Conservation (phyloP, 129 eudicot species). For the Sambucus nigra region DNA sequence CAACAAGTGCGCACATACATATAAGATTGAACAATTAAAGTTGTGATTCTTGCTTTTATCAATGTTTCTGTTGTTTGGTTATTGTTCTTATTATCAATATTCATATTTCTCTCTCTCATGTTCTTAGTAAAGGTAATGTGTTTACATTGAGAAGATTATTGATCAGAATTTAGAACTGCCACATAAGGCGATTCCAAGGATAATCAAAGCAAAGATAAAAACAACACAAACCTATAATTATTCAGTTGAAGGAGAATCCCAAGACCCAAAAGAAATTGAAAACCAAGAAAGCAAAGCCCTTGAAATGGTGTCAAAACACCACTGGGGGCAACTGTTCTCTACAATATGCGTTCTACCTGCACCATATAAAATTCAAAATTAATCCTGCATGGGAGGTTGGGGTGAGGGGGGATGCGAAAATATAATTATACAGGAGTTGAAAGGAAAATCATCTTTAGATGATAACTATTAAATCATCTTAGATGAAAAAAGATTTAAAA, state of each 20-base stretch:
- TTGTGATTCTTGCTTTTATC: no score
- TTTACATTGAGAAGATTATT: background rate
- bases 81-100: no score
- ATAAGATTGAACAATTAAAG: background rate
- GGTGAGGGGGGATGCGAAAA: no score
- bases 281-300: constrained; percentile 82
- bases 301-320: constrained; percentile 80
- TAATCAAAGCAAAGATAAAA: constrained; percentile 14
- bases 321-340: constrained; percentile 92
- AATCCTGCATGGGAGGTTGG: background rate
- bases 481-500: no score
- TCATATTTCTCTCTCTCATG: no score
- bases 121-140: no score
- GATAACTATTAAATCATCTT: no score
- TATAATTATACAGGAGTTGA: no score
- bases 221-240: constrained; percentile 47
- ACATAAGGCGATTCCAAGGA: constrained; percentile 6
- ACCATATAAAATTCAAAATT: constrained; percentile 12
- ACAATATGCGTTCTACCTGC: constrained; percentile 88
- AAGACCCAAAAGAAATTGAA: constrained; percentile 82
- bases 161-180: background rate
- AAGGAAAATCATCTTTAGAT: background rate
- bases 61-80: no score
- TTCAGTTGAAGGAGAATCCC: constrained; percentile 92
- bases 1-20: background rate